Evolutionary conservation across 495 filamentous ascomycete species (phyloP), one percentile per base, ranked within the genome.

Genomic region (Xylaria acuta): DNA sequence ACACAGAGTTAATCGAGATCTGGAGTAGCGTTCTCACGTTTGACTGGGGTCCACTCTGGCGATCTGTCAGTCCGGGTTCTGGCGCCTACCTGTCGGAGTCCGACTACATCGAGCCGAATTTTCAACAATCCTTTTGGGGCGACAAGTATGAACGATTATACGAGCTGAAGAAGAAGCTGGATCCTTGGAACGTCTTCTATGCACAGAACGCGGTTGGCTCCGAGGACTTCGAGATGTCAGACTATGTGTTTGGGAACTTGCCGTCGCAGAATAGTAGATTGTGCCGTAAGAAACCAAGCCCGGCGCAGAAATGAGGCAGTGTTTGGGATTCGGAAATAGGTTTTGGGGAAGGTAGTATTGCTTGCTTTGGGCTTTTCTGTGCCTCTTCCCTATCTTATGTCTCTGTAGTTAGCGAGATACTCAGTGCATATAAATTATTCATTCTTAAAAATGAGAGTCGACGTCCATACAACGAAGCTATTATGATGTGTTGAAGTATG

Each of bases 71-170:
- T 1, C 83, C 82, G 0, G 75, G 69, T 1, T 79, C 80, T 22
- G 83, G 83, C 1, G 81, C 80, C 0, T 84, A 84, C 70, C 71
- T 84, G 14, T 78, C 74, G 7, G 83, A 86, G 74, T 83, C 80
- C 16, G 86, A 90, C 77, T 79, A 84, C 36, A 80, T 84, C 36
- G 87, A 90, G 72, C 88, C 89, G 0, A 76, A 86, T 69, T 90
- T 78, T 38, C 65, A 67, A n/a, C 65, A 67, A 30, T 86, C 90
- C 0, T 91, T 89, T 76, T 91, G 86, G 73, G 88, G 78, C 11
- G 69, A 75, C n/a, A 83, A 83, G 49, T 88, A 86, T 56, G 72
- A 73, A 3, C 75, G 77, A 7, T 73, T 88, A 34, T 79, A 81
- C n/a, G 27, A 76, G 54, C 79, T 88, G 30, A 89, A 89, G 80